These are phyloP conservation scores for Pascua guehoae DNA, from an alignment of 1,284 basidiomycete genomes.

Conservation along the genomic window DNA sequence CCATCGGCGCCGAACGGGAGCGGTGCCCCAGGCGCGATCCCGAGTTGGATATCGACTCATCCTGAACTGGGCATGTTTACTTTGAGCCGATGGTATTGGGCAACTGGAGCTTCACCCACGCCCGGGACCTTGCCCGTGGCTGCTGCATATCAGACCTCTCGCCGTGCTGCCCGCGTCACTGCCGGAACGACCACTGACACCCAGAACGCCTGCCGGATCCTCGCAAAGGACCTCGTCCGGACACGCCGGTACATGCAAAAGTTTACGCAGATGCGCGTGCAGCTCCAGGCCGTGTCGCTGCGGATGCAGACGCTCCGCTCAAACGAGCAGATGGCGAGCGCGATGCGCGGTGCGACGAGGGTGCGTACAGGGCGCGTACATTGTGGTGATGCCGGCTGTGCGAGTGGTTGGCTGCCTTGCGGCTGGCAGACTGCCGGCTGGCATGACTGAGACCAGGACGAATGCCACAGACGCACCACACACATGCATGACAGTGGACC, in stretches of 20 bases:
- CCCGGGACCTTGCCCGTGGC: neutral
- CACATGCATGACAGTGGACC: neutral
- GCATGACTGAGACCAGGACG: too few species aligned
- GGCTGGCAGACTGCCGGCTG: neutral
- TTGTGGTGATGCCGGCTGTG: slow-evolving; percentile 1
- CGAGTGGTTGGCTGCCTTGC: too few species aligned
- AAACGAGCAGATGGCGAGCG: slow-evolving; percentile 98
- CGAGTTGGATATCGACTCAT: neutral
- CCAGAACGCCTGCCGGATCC: slow-evolving; percentile 96
- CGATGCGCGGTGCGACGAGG: slow-evolving; percentile 95
- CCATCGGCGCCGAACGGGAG: too few species aligned
- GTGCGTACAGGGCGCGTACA: too few species aligned
- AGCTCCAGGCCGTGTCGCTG: slow-evolving; percentile 91
- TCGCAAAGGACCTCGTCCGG: slow-evolving; percentile 97
- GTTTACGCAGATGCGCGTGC: slow-evolving; percentile 98
- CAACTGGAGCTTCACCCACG: neutral
- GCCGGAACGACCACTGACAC: neutral
- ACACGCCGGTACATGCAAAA: slow-evolving; percentile 95
- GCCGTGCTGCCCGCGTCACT: neutral
- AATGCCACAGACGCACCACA: too few species aligned
- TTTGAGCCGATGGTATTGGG: neutral
- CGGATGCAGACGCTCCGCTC: slow-evolving; percentile 94
- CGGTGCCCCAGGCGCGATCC: too few species aligned
- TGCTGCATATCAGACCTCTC: neutral
- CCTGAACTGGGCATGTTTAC: neutral